Evolutionary conservation across 2,329 filamentous ascomycete species (phyloP), one percentile per base, ranked within the genome.

Genomic region (Colletotrichum sublineola): DNA sequence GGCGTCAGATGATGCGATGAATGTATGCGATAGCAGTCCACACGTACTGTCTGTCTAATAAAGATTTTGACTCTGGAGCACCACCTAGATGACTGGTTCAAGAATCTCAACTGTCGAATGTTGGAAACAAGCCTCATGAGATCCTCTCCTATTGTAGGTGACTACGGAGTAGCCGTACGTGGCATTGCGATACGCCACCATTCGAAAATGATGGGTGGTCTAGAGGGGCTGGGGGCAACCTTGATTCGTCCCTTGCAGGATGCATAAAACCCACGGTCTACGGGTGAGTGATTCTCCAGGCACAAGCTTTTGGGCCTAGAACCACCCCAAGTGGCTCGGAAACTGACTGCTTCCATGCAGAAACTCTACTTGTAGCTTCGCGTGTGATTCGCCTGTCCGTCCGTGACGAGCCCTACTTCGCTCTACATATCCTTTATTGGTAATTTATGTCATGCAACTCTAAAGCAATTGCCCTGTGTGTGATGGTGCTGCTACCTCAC

Each of bases 1-100:
- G 60, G 70, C 60, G 55, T 73, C 70, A 73, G 67, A 73, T 65
- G 48, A 69, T 70, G 46, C 15, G 70, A 70, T 61, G 70, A 70
- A 70, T 56, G 55, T 48, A 36, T 48, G 38, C 57, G 38, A 9
- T 46, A 9, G 42, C 53, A 69, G 60, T 31, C 42, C 53, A 72
- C 40, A 46, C 44, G 2, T 46, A 11, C n/a, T 24, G 20, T 20
- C 44, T 44, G 20, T n/a, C 31, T 44, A 29, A n/a, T 20, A 7
- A 33, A 42, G 38, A 20, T 24, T 7, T 38, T 33, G 31, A 40
- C 44, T 57, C 65, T 24, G 53, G 52, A 61, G 56, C 36, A 60
- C n/a, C 31, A 68, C 69, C 11, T 31, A 56, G 14, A 18, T 38
- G 20, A 68, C 58, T 63, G 66, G 66, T 42, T n/a, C 36, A 18